Conservation (phyloP, 371 early-diverging fungal species). For the Lichtheimia ramosa region DNA sequence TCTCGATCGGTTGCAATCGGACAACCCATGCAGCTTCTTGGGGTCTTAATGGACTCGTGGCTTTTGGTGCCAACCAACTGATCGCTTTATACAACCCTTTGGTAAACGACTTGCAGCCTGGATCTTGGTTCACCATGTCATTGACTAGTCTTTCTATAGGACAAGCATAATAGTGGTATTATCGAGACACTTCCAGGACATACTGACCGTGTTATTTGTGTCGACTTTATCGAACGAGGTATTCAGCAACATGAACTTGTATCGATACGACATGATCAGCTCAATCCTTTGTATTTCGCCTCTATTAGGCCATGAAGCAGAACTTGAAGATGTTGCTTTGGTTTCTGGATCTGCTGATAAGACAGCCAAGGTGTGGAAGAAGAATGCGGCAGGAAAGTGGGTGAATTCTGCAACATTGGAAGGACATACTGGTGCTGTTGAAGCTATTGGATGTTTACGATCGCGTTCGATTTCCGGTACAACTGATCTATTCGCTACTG, state of each 20-base stretch:
- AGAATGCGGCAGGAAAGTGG: constrained; percentile 46
- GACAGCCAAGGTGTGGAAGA: constrained; percentile 78
- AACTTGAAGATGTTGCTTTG: constrained; percentile 62
- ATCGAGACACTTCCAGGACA: constrained; percentile 77
- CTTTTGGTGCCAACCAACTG: constrained; percentile 71
- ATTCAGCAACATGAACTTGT: not conserved
- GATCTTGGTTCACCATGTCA: too few relatives aligned
- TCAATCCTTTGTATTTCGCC: not conserved
- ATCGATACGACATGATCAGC: not conserved
- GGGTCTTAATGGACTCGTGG: constrained; percentile 66
- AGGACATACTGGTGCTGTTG: constrained; percentile 74
- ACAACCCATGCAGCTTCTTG: constrained; percentile 70
- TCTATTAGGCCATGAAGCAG: constrained; percentile 40
- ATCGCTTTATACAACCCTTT: constrained; percentile 78
- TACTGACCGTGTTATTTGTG: constrained; percentile 78
- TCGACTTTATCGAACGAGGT: constrained; percentile 70
- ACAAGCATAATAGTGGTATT: constrained; percentile 49
- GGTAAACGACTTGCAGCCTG: constrained; percentile 32
- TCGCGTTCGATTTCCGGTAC: constrained; percentile 36
- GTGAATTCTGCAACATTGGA: constrained; percentile 66
- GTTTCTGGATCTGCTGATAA: constrained; percentile 85
- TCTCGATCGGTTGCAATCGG: constrained; percentile 72
- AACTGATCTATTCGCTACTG: constrained; percentile 69
- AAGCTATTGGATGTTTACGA: constrained; percentile 63
- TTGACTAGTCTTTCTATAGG: not conserved